These are phyloP conservation scores for Kandelia obovata DNA, from an alignment of 345 rosid genomes.

Conservation along the genomic window DNA sequence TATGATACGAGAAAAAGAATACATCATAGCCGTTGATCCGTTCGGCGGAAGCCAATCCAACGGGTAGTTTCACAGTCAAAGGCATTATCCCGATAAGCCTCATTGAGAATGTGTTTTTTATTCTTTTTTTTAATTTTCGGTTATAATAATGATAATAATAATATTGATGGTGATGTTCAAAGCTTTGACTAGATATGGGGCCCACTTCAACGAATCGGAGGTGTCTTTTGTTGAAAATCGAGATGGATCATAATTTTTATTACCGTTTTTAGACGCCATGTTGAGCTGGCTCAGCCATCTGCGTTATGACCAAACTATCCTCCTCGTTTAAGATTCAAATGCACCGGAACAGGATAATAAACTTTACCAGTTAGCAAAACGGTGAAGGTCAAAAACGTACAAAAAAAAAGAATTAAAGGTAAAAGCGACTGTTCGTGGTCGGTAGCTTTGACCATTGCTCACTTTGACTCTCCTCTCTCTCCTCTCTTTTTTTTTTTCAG, in stretches of 20 bases:
- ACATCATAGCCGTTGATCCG: neutral
- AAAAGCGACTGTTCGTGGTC: neutral
- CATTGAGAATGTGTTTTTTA: conserved; percentile 23
- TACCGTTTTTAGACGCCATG: no score
- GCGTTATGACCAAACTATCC: no score
- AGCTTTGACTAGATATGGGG: conserved; percentile 73
- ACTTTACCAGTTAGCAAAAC: no score
- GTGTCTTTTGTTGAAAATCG: conserved; percentile 52
- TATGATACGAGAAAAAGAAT: neutral
- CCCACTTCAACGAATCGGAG: conserved; percentile 26
- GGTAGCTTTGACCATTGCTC: conserved; percentile 85
- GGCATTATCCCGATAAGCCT: conserved; percentile 22
- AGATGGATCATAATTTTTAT: conserved; percentile 8
- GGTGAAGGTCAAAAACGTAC: conserved; percentile 23
- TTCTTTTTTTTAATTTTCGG: neutral
- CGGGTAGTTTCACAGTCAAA: conserved; percentile 11
- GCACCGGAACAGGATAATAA: no score
- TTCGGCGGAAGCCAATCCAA: conserved; percentile 12
- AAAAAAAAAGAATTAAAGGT: no score
- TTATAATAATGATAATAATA: neutral
- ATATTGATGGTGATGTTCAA: conserved; percentile 19
- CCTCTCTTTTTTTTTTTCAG: conserved; percentile 5
- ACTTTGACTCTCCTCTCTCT: conserved; percentile 11
- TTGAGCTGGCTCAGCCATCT: no score
- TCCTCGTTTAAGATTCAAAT: no score